Base-by-base conservation (phyloP, 163 green algal genomes). In the Scenedesmus sp. region DNA sequence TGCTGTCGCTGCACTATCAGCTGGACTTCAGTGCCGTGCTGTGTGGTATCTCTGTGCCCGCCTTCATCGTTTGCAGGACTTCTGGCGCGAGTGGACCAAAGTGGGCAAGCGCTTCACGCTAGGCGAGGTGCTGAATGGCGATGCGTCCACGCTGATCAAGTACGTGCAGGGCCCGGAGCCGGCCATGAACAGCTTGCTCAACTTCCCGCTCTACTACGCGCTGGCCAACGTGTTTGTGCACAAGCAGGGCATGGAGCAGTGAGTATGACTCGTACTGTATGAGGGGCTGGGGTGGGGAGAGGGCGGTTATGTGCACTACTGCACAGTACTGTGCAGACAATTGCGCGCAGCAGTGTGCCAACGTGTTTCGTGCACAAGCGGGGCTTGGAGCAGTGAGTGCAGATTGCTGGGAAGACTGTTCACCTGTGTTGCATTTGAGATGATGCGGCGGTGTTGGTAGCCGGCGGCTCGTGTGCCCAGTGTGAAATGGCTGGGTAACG, bases 131-230 rank as follows among this genome's bases (percentile, higher is more conserved):
- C 70, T 79, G 23, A 79, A 79, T 9, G 73, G 85, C n/a, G 66
- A 90, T n/a, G 79, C 16, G 15, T 2, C 2, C n/a, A 62, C 52
- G 3, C 57, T 91, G 2, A 4, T 62, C 10, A 52, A 79, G 55
- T 88, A 88, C 46, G 23, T 73, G 15, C n/a, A 62, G 18, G 88
- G 81, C 26, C 88, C 79, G 3, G 23, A 64, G 20, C 88, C 88
- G 23, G 4, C 88, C 2, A 81, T 88, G 62, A 15, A 82, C 79
- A 76, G 46, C 23, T 18, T 86, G 18, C 88, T 92, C 1, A 88
- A 88, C 88, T 92, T 92, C 62, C 88, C 88, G 3, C 56, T 92
- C 13, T 88, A 84, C 79, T 92, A 92, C 79, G n/a, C 84, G 12
- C 79, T 92, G 15, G 26, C 16, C 10, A 54, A 92, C 64, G 64